Conservation (phyloP, 2,329 filamentous ascomycete species). For the Cladosporium sphaerospermum region DNA sequence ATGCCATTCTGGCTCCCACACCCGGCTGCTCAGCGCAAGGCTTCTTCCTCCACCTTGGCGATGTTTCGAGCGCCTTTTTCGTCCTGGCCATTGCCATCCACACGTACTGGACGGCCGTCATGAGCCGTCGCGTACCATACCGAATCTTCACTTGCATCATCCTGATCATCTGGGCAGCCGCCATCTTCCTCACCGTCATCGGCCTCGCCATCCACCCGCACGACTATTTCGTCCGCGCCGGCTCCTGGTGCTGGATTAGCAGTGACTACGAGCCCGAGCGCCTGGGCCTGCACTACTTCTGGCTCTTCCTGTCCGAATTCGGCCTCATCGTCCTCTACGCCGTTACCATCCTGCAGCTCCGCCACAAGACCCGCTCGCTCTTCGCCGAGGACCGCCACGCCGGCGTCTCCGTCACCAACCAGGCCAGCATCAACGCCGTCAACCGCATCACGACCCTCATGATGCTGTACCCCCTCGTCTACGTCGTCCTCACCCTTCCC, state of each 20-base stretch:
- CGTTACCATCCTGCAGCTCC: conserved; percentile 26
- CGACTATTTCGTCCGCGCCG: conserved; percentile 56
- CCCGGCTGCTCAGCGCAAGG: conserved; percentile 58
- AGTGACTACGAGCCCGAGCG: conserved; percentile 48
- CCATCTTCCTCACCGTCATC: conserved; percentile 52
- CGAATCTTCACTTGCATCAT: conserved; percentile 47
- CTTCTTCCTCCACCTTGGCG: conserved; percentile 61
- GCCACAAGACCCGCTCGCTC: conserved; percentile 21
- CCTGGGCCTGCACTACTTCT: conserved; percentile 58
- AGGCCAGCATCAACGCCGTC: conserved; percentile 24
- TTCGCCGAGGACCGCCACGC: conserved; percentile 13
- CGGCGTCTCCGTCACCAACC: conserved; percentile 16
- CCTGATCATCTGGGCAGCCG: conserved; percentile 50
- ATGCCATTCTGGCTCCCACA: conserved; percentile 50
- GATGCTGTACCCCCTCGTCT: conserved; percentile 63
- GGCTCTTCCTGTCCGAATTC: conserved; percentile 54
- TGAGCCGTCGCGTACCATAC: conserved; percentile 47
- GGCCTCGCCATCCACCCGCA: conserved; percentile 40
- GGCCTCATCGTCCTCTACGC: conserved; percentile 48
- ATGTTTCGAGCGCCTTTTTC: conserved; percentile 61
- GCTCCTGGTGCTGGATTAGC: conserved; percentile 64
- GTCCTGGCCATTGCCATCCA: conserved; percentile 61
- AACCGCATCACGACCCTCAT: conserved; percentile 49
- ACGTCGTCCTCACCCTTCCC: conserved; percentile 61
- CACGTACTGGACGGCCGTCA: conserved; percentile 59